phyloP scores from a whole-genome alignment of 805 yeast genomes.

The Clavispora carvajalis region DNA sequence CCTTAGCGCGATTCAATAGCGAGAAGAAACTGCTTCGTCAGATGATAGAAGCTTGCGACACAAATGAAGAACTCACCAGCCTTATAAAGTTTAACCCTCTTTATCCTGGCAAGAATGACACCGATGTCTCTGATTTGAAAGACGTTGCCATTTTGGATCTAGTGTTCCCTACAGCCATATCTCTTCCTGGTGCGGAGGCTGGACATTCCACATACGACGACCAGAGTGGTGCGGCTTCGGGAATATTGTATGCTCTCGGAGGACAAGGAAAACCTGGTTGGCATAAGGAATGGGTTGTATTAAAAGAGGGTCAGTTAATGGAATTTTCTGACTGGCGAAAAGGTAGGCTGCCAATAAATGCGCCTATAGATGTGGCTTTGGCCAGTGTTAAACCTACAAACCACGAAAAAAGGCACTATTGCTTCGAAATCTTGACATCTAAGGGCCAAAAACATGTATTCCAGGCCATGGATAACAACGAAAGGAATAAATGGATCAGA shows the following conservation, averaged over 20 bases:
- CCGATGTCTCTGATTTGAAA: neutral
- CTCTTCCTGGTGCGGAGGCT: neutral
- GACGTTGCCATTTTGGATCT: constrained; percentile 19
- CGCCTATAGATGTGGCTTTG: constrained; percentile 66
- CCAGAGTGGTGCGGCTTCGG: constrained; percentile 33
- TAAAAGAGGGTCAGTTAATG: constrained; percentile 59
- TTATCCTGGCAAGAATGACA: neutral
- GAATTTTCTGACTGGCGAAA: constrained; percentile 81
- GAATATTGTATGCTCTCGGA: constrained; percentile 52
- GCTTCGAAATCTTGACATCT: constrained; percentile 76
- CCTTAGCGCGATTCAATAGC: constrained; percentile 34
- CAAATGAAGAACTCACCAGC: constrained; percentile 36
- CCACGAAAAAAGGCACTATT: constrained; percentile 45
- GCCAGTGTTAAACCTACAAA: constrained; percentile 52
- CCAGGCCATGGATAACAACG: constrained; percentile 68
- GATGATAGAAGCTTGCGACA: constrained; percentile 33
- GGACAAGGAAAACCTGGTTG: constrained; percentile 65
- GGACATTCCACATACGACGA: constrained; percentile 10
- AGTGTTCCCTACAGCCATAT: constrained; percentile 18
- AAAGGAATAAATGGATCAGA: constrained; percentile 63
- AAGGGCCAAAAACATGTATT: constrained; percentile 60
- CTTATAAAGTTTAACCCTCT: constrained; percentile 12
- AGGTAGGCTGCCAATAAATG: constrained; percentile 54
- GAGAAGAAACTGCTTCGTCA: constrained; percentile 38
- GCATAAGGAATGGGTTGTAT: constrained; percentile 86